These are phyloP conservation scores for Helminthosporium solani DNA, from an alignment of 2,329 filamentous ascomycete species.

Conservation along the genomic window DNA sequence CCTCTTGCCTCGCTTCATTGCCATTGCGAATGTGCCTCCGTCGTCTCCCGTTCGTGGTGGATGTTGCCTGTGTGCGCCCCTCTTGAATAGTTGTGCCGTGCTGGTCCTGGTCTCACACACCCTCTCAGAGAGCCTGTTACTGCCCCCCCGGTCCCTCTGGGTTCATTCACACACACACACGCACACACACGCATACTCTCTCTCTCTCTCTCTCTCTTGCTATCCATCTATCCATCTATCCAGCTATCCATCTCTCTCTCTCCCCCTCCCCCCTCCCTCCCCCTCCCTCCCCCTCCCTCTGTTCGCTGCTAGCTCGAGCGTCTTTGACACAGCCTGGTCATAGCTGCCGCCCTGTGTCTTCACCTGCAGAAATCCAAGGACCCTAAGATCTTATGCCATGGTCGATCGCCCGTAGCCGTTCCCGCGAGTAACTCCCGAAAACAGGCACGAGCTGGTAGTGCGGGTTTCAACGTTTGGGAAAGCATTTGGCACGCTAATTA, in stretches of 20 bases:
- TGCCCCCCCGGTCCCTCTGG: no score
- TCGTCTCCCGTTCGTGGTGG: slow-evolving; percentile 16
- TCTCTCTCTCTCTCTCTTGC: no score
- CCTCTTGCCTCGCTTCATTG: slow-evolving; percentile 25
- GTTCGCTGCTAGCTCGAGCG: slow-evolving; percentile 21
- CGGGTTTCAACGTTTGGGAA: slow-evolving; percentile 40
- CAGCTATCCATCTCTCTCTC: no score
- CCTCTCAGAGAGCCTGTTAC: no score
- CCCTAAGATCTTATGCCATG: slow-evolving; percentile 35
- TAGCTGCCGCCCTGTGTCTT: slow-evolving; percentile 27
- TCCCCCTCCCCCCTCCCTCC: no score
- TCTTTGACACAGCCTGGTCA: slow-evolving; percentile 24
- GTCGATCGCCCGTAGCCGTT: slow-evolving; percentile 35
- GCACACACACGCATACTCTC: no score
- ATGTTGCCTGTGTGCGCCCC: slow-evolving; percentile 28
- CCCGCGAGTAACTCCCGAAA: slow-evolving; percentile 34
- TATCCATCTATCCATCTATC: no score
- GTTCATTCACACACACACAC: no score
- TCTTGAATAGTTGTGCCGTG: slow-evolving; percentile 23
- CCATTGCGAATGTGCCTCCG: slow-evolving; percentile 30
- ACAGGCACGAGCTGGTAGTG: slow-evolving; percentile 34
- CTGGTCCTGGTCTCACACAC: no score
- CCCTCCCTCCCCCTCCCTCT: no score
- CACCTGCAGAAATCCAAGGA: slow-evolving; percentile 28
- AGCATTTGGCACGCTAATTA: slow-evolving; percentile 25